phyloP scores from a whole-genome alignment of 192 early-diverging fungal species.

The Coemansia sp. region DNA sequence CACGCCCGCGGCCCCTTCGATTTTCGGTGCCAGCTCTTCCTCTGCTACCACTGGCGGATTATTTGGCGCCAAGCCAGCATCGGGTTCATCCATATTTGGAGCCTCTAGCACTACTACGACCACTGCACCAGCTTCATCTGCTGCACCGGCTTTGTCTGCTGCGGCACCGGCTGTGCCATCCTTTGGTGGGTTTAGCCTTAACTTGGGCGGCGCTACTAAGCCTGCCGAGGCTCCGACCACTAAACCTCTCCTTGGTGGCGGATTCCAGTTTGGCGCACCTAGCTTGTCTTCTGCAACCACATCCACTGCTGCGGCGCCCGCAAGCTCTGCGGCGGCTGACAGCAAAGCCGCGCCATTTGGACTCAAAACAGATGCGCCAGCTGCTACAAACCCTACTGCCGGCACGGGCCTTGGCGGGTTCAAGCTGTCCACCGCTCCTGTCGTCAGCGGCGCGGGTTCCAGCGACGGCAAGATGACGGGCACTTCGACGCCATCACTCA shows the following conservation, averaged over 20 bases:
- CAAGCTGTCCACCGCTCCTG: slow-evolving; percentile 38
- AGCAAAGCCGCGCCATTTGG: neutral
- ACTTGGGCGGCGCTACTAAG: slow-evolving; percentile 30
- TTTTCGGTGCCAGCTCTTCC: neutral
- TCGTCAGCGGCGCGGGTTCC: slow-evolving; percentile 18
- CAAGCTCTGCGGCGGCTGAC: neutral
- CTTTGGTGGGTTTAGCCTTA: slow-evolving; percentile 6
- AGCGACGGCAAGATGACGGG: slow-evolving; percentile 34
- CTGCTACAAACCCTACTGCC: slow-evolving; percentile 45
- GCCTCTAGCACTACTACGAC: neutral
- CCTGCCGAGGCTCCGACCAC: slow-evolving; percentile 22
- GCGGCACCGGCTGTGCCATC: slow-evolving; percentile 11
- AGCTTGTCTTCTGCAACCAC: slow-evolving; percentile 7
- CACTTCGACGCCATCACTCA: slow-evolving; percentile 7
- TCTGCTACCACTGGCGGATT: neutral
- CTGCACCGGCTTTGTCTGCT: slow-evolving; percentile 16
- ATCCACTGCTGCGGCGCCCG: neutral
- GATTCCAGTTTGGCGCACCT: slow-evolving; percentile 25
- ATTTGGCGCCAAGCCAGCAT: slow-evolving; percentile 11
- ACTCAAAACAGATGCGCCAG: slow-evolving; percentile 22
- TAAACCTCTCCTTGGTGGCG: slow-evolving; percentile 27
- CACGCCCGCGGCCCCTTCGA: neutral
- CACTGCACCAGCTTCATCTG: slow-evolving; percentile 11
- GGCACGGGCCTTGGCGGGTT: slow-evolving; percentile 46
- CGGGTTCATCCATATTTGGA: neutral